Base-by-base conservation (phyloP, 306 rosid genomes). In the Heteromeles arbutifolia region DNA sequence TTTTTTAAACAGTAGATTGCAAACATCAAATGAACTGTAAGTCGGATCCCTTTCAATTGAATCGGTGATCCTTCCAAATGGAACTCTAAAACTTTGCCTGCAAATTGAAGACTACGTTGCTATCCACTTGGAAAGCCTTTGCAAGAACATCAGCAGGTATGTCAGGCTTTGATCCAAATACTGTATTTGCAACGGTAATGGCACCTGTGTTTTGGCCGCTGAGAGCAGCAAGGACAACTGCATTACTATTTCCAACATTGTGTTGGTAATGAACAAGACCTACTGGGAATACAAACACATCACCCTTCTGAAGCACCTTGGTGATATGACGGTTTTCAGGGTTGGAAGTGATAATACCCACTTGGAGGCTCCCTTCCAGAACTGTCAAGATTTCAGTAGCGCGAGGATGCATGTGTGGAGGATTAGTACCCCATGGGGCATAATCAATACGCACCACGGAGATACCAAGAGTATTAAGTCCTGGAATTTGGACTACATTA, bases 351-450 rank as follows among this genome's bases (percentile, higher is more conserved):
- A 82, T 66, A 7, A 82, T 74, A 5, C 86, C 86, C 0, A 69
- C 86, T 31, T 74, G 59, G 18, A 83, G 83, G 21, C 74, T 75
- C 1, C 86, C 86, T 66, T 83, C 81, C 8, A 83, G 32, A 14
- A 83, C 81, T 1, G 81, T 66, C 76, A 83, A 28, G 78, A 83
- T 29, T 74, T 83, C 83, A 18, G 81, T 56, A 39, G 83, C 86
- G 0, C 83, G 78, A 8, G 86, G 83, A 43, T 83, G 86, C 24
- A 83, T 83, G 81, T 83, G 86, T 18, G 83, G 86, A 58, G 86
- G 78, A 62, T 83, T 83, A 44, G 67, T 31, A 0, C 86, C 86
- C 56, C 73, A 53, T 3, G 81, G 78, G n/a, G 81, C 75, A 11
- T 75, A 83, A 48, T 83, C 81, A 3, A 83, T 41, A 24, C 86